phyloP scores from a whole-genome alignment of 1,139 yeast species.

The Citeromyces hawaiiensis region DNA sequence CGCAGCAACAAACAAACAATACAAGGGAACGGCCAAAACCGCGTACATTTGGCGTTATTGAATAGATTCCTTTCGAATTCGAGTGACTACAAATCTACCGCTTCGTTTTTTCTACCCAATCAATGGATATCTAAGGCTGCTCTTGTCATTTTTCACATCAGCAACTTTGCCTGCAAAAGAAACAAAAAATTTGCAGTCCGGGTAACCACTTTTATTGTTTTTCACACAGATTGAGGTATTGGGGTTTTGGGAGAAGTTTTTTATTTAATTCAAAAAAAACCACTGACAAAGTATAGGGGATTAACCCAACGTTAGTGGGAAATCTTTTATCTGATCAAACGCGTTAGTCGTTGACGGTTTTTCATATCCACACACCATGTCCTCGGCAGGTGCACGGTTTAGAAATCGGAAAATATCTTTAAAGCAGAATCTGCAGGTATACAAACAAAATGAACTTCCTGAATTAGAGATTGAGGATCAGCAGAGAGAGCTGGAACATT shows the following conservation, averaged over 20 bases:
- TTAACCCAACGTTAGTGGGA: no score
- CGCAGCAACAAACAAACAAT: neutral
- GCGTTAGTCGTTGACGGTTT: no score
- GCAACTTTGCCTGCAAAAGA: neutral
- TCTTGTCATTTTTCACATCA: neutral
- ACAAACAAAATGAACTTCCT: slow-evolving; percentile 69
- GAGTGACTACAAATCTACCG: neutral
- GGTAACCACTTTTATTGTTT: neutral
- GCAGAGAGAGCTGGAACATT: slow-evolving; percentile 77
- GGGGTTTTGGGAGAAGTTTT: neutral
- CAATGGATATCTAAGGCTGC: neutral
- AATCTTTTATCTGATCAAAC: no score
- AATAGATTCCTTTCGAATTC: neutral
- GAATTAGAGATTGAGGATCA: slow-evolving; percentile 60
- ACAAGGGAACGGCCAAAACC: neutral
- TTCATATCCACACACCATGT: no score
- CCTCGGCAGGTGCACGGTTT: slow-evolving; percentile 44
- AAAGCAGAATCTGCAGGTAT: slow-evolving; percentile 75
- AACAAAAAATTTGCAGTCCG: neutral
- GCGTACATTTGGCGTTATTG: no score
- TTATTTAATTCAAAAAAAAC: neutral
- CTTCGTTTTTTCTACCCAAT: neutral
- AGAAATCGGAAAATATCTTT: slow-evolving; percentile 87
- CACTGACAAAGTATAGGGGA: no score
- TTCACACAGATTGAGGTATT: no score